These are phyloP conservation scores for Xerocomus alliaceus DNA, from an alignment of 1,284 basidiomycete genomes.

Conservation along the genomic window DNA sequence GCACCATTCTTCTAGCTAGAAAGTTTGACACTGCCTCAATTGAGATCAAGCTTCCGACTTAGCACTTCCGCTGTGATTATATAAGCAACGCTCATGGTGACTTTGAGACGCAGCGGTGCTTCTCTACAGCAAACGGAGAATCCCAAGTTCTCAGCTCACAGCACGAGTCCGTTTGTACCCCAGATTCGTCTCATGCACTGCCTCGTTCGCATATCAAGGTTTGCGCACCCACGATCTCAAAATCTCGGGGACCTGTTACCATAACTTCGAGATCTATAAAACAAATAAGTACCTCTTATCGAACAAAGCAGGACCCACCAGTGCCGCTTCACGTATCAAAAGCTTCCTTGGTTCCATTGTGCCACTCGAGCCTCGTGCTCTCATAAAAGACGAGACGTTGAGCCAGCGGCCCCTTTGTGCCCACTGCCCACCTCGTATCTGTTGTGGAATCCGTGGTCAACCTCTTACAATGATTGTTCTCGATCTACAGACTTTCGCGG, in stretches of 20 bases:
- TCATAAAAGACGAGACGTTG: slow-evolving; percentile 4
- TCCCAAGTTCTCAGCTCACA: too few relatives aligned
- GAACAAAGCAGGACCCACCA: not conserved
- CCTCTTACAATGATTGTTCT: slow-evolving; percentile 20
- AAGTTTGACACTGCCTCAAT: too few relatives aligned
- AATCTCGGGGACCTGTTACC: not conserved
- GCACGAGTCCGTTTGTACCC: not conserved
- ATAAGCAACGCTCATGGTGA: too few relatives aligned
- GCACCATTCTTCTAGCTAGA: too few relatives aligned
- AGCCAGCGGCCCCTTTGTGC: not conserved
- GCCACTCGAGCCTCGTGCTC: slow-evolving; percentile 10
- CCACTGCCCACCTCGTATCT: not conserved
- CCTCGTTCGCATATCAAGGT: not conserved
- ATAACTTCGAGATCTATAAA: not conserved
- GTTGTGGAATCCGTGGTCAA: not conserved
- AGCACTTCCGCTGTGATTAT: too few relatives aligned
- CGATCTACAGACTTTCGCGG: slow-evolving; percentile 22
- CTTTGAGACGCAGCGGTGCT: not conserved
- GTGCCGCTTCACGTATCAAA: slow-evolving; percentile 13
- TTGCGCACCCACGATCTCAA: not conserved
- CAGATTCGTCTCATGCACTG: not conserved
- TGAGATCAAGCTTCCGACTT: too few relatives aligned
- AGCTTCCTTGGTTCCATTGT: not conserved
- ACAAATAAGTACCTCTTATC: slow-evolving; percentile 10
- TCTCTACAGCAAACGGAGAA: slow-evolving; percentile 3